A percentile compares a stretch with the other conserved stretches of the same genome.
phyloP scores from a whole-genome alignment of 768 basidiomycete species.

The Lentinula detonsa region DNA sequence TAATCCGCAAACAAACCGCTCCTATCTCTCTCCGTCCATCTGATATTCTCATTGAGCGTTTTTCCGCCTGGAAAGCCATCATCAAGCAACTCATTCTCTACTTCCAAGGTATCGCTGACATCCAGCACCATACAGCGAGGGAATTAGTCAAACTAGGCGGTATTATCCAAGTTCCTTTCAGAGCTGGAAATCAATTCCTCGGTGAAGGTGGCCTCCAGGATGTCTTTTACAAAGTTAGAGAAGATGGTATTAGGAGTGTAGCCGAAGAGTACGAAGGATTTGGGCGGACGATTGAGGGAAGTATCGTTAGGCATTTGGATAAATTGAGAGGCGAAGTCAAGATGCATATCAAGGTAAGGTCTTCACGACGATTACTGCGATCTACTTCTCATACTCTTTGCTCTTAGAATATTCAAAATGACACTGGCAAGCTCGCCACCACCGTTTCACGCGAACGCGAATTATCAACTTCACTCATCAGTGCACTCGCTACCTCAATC shows the following conservation, averaged over 20 bases:
- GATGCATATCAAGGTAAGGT: slow-evolving; percentile 84
- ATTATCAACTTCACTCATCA: slow-evolving; percentile 74
- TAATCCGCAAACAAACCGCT: slow-evolving; percentile 93
- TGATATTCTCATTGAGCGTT: slow-evolving; percentile 94
- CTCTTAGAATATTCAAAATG: slow-evolving; percentile 83
- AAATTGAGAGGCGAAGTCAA: slow-evolving; percentile 95
- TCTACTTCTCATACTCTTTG: not conserved
- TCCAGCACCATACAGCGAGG: slow-evolving; percentile 90
- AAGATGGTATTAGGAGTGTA: slow-evolving; percentile 79
- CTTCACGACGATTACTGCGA: not conserved
- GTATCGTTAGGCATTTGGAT: slow-evolving; percentile 96
- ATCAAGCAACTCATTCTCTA: slow-evolving; percentile 94
- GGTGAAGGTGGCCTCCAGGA: slow-evolving; percentile 99
- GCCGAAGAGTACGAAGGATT: slow-evolving; percentile 97
- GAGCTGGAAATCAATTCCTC: slow-evolving; percentile 93
- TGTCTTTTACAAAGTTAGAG: slow-evolving; percentile 86
- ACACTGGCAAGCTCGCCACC: slow-evolving; percentile 88
- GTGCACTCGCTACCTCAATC: slow-evolving; percentile 82
- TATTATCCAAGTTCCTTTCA: slow-evolving; percentile 96
- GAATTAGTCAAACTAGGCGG: slow-evolving; percentile 92
- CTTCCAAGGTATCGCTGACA: slow-evolving; percentile 77
- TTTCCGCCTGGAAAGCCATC: slow-evolving; percentile 92
- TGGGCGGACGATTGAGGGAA: slow-evolving; percentile 92
- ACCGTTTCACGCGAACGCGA: slow-evolving; percentile 93
- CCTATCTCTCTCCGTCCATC: slow-evolving; percentile 87